A percentile compares a stretch with the other conserved stretches of the same genome.
phyloP scores from a whole-genome alignment of 805 yeast genomes.

The Candida nonsorbophila region DNA sequence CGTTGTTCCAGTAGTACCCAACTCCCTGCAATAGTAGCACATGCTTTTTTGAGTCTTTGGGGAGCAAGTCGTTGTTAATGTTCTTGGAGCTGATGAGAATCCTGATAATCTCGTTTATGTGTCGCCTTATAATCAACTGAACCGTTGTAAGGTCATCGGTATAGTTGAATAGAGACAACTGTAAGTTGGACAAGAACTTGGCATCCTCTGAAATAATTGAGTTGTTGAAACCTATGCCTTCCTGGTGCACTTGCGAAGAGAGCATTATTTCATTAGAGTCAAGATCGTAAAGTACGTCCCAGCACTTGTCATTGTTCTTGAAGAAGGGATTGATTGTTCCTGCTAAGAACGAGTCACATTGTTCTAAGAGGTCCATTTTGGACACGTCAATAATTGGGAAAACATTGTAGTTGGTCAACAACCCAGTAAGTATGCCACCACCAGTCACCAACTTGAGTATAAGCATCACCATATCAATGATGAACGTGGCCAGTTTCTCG shows the following conservation, averaged over 20 bases:
- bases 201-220: slow-evolving; percentile 43
- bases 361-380: slow-evolving; percentile 44
- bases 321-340: slow-evolving; percentile 69
- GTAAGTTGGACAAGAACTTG: slow-evolving; percentile 36
- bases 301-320: slow-evolving; percentile 45
- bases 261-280: slow-evolving; percentile 42
- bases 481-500: slow-evolving; percentile 37
- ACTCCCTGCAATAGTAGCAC: slow-evolving; percentile 34
- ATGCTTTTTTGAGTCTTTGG: slow-evolving; percentile 11
- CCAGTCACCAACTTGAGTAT: slow-evolving; percentile 37
- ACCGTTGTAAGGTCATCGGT: slow-evolving; percentile 44
- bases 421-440: slow-evolving; percentile 37
- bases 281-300: slow-evolving; percentile 61
- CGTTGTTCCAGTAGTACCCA: slow-evolving; percentile 40
- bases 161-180: slow-evolving; percentile 36
- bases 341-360: slow-evolving; percentile 41
- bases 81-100: slow-evolving; percentile 34
- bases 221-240: slow-evolving; percentile 14
- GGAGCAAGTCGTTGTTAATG: slow-evolving; percentile 14
- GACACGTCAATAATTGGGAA: slow-evolving; percentile 63
- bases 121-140: slow-evolving; percentile 39
- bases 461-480: slow-evolving; percentile 36
- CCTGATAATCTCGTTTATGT: slow-evolving; percentile 37
- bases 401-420: slow-evolving; percentile 32
- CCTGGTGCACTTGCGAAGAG: slow-evolving; percentile 5